Percentiles rank a stretch among this genome's conserved stretches.
phyloP scores from a whole-genome alignment of 2,329 filamentous ascomycete species.

The Aspergillus pseudonomiae region DNA sequence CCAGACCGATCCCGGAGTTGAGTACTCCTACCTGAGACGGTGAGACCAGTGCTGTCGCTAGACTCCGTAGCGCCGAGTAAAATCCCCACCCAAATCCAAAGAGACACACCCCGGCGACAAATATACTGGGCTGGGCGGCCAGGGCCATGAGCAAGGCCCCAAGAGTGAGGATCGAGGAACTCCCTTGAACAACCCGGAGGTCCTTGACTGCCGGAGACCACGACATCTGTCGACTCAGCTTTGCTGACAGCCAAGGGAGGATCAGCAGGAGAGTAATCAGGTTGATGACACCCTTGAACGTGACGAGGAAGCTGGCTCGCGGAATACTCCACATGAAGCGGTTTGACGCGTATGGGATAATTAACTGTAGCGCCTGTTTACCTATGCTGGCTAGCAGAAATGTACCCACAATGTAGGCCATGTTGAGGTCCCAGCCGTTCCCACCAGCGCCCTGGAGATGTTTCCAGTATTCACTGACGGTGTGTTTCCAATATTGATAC shows the following conservation, averaged over 20 bases:
- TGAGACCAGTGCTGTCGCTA: slow-evolving; percentile 31
- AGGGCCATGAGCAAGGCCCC: background rate
- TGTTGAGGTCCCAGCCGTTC: background rate
- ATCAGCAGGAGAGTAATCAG: background rate
- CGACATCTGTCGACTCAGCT: slow-evolving; percentile 5
- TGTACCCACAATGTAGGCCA: background rate
- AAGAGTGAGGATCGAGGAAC: background rate
- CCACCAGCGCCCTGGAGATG: background rate
- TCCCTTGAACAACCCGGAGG: background rate
- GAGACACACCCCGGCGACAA: slow-evolving; percentile 21
- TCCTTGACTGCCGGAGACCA: background rate
- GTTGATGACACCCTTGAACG: background rate
- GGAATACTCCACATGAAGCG: background rate
- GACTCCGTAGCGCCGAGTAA: slow-evolving; percentile 23
- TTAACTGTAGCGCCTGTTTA: background rate
- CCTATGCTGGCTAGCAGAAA: background rate
- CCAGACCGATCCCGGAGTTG: slow-evolving; percentile 31
- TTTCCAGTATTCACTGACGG: no score
- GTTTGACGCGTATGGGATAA: background rate
- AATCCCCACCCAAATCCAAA: slow-evolving; percentile 31
- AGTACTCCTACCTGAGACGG: slow-evolving; percentile 32
- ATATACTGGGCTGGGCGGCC: background rate
- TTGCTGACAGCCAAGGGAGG: background rate
- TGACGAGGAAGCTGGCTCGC: slow-evolving; percentile 1
- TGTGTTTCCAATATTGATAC: background rate